Evolutionary conservation across 495 filamentous ascomycete species (phyloP), one percentile per base, ranked within the genome.

Genomic region (Penicillium coprophilum): DNA sequence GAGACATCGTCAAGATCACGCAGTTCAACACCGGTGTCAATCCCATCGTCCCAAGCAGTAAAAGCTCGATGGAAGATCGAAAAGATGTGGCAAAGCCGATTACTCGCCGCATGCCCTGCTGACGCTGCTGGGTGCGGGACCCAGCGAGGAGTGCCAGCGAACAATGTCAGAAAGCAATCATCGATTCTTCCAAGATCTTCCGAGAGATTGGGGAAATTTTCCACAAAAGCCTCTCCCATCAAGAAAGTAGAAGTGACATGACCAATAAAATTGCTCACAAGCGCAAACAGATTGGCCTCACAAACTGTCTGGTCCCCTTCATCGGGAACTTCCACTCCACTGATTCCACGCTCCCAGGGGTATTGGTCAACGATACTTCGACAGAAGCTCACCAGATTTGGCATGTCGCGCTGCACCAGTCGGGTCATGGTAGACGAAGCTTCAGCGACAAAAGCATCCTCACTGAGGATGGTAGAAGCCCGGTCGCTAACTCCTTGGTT

Each of bases 281-380:
- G 77, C 12, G 74, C 66, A 56, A 81, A 77, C 5, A 87, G 66
- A 43, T 75, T 75, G 12, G 75, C 73, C 56, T 85, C 80, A 24
- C 79, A 80, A 21, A 72, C 62, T 19, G 55, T 60, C 38, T 65
- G 65, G 52, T 70, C 68, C 32, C 49, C 64, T 13, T 48, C 55
- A 21, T 74, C 64, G 0, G 71, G 65, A 6, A 75, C 57, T 13
- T 64, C 62, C 2, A 78, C 71, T 4, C 70, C 60, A 20, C 72
- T 54, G 15, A 20, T 75, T 20, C 59, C 64, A 6, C 82, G 79
- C 64, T 89, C 86, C 85, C 86, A 88, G 0, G 67, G 69, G 52
- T 72, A 72, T 57, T 86, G 80, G 58, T 89, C 85, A 24, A 88
- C 80, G 6, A 78, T 62, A 44, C 82, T 84, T n/a, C 72, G 68